These are phyloP conservation scores for Aspergillus pseudoviridinutans DNA, from an alignment of 2,329 filamentous ascomycete species.

Conservation along the genomic window DNA sequence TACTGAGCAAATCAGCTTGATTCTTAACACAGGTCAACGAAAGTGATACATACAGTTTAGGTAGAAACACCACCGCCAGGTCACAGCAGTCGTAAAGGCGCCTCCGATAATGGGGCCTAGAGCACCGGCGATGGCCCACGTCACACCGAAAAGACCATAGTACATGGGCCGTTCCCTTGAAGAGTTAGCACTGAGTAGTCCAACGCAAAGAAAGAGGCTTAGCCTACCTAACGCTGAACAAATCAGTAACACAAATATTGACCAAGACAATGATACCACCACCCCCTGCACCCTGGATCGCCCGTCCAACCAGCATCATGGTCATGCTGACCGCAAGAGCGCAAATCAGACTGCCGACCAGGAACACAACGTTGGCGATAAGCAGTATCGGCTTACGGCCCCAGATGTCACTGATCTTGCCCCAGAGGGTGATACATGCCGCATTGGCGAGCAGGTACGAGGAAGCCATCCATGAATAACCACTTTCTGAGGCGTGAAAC, in stretches of 20 bases:
- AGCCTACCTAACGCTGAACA: slow-evolving; percentile 56
- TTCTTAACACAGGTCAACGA: not conserved
- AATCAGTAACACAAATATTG: slow-evolving; percentile 61
- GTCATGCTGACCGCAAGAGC: slow-evolving; percentile 55
- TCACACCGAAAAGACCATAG: slow-evolving; percentile 59
- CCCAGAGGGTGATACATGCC: slow-evolving; percentile 54
- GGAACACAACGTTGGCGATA: slow-evolving; percentile 58
- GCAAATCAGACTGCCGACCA: slow-evolving; percentile 59
- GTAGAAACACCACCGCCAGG: slow-evolving; percentile 60
- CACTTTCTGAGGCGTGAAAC: slow-evolving; percentile 41
- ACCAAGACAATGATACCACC: slow-evolving; percentile 62
- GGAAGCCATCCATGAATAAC: slow-evolving; percentile 48
- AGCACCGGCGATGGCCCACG: slow-evolving; percentile 59
- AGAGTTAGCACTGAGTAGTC: slow-evolving; percentile 4
- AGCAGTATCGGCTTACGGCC: slow-evolving; percentile 62
- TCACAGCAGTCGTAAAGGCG: slow-evolving; percentile 55
- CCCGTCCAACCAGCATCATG: slow-evolving; percentile 60
- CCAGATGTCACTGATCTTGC: slow-evolving; percentile 64
- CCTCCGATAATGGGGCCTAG: slow-evolving; percentile 61
- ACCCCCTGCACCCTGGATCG: slow-evolving; percentile 60
- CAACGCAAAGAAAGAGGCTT: not conserved
- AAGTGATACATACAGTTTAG: slow-evolving; percentile 46
- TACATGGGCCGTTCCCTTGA: slow-evolving; percentile 53
- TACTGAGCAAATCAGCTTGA: slow-evolving; percentile 31
- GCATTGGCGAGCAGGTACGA: slow-evolving; percentile 46